phyloP scores from a whole-genome alignment of 2,329 filamentous ascomycete species.

The Colletotrichum neosansevieriae region DNA sequence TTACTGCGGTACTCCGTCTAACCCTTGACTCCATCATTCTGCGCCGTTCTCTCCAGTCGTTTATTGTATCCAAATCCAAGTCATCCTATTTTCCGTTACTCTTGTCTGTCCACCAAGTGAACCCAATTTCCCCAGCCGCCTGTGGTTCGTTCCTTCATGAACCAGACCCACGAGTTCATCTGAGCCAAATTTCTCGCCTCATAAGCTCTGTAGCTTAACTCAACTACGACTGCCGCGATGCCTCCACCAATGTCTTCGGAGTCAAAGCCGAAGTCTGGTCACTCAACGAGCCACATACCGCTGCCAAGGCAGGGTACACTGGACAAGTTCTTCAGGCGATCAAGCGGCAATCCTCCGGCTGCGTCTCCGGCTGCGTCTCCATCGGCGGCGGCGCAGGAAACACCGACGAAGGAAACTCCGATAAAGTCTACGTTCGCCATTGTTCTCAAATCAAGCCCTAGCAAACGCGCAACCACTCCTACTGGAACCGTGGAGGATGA shows the following conservation, averaged over 20 bases:
- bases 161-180: not conserved
- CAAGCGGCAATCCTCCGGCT: not conserved
- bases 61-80: not conserved
- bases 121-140: not conserved
- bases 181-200: not conserved
- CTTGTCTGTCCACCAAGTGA: not conserved
- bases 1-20: too few species aligned
- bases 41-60: not conserved
- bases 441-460: conserved; percentile 29
- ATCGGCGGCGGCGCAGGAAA: not conserved
- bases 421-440: conserved; percentile 31
- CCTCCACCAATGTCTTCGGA: conserved; percentile 1
- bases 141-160: not conserved
- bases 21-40: not conserved
- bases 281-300: not conserved
- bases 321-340: conserved; percentile 19
- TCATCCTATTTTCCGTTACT: not conserved
- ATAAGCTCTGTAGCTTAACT: not conserved
- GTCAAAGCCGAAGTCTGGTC: not conserved
- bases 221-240: conserved; percentile 11
- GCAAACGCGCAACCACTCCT: not conserved
- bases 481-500: conserved; percentile 34
- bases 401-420: conserved; percentile 28
- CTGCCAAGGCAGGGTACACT: conserved; percentile 26
- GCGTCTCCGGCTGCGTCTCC: not conserved